A percentile compares a stretch with the other conserved stretches of the same genome.
Conservation (phyloP, 2,329 filamentous ascomycete species). For the Sporothrix humicola region DNA sequence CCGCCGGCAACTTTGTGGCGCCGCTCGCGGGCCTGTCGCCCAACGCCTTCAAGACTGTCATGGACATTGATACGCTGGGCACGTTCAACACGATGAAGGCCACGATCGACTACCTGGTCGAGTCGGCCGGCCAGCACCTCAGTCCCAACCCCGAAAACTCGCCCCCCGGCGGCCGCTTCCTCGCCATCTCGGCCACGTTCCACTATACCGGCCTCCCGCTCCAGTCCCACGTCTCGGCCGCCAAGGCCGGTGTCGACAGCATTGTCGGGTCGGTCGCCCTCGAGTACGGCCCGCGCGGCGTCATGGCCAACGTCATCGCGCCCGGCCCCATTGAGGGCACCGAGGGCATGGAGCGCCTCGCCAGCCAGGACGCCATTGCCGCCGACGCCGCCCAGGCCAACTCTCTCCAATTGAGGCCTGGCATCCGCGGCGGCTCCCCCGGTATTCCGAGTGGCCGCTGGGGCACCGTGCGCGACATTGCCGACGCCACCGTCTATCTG, state of each 20-base stretch:
- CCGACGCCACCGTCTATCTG: slow-evolving; percentile 87
- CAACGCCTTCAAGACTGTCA: slow-evolving; percentile 93
- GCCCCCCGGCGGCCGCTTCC: slow-evolving; percentile 77
- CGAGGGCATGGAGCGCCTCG: slow-evolving; percentile 74
- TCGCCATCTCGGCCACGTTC: slow-evolving; percentile 88
- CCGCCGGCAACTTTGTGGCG: slow-evolving; percentile 93
- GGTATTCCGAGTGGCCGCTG: slow-evolving; percentile 74
- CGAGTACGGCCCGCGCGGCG: slow-evolving; percentile 85
- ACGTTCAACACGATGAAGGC: slow-evolving; percentile 96
- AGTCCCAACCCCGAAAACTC: slow-evolving; percentile 49
- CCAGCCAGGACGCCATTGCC: slow-evolving; percentile 44
- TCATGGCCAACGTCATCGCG: slow-evolving; percentile 87
- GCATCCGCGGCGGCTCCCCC: slow-evolving; percentile 46
- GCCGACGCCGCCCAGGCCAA: slow-evolving; percentile 32
- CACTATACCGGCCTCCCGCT: slow-evolving; percentile 87
- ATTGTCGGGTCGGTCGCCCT: slow-evolving; percentile 79
- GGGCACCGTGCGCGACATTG: slow-evolving; percentile 84
- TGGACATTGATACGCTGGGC: slow-evolving; percentile 93
- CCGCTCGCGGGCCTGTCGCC: slow-evolving; percentile 79
- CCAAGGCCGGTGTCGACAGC: slow-evolving; percentile 89
- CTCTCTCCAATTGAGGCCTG: slow-evolving; percentile 35
- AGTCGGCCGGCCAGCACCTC: slow-evolving; percentile 71
- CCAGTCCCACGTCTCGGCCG: slow-evolving; percentile 87
- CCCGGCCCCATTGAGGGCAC: slow-evolving; percentile 87
- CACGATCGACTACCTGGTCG: slow-evolving; percentile 78